phyloP scores from a whole-genome alignment of 2,329 filamentous ascomycete species.

The Pseudogymnoascus sp. region DNA sequence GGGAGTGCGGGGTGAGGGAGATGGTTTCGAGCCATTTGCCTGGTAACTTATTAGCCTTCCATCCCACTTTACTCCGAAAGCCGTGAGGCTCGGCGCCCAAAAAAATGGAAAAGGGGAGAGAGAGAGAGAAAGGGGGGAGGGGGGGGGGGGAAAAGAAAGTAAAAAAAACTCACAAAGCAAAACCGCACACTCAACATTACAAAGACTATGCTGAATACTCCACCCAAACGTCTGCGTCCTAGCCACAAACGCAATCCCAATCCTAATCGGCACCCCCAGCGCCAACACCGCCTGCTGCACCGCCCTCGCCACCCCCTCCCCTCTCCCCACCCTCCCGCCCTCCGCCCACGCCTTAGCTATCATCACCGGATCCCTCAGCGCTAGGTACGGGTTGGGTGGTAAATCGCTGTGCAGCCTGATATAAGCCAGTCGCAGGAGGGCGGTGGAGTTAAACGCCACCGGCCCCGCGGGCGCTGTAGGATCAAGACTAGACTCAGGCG shows the following conservation, averaged over 20 bases:
- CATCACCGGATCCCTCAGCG: conserved; percentile 52
- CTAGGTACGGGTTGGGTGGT: conserved; percentile 51
- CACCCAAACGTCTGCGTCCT: conserved; percentile 52
- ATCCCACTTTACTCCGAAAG: too few relatives aligned
- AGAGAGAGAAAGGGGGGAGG: background rate
- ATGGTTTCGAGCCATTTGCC: conserved; percentile 43
- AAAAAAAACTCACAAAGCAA: conserved; percentile 46
- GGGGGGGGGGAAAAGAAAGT: background rate
- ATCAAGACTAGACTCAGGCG: conserved; percentile 28
- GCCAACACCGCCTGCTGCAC: conserved; percentile 62
- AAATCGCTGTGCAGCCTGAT: conserved; percentile 60
- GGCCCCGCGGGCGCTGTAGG: conserved; percentile 49
- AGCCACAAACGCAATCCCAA: conserved; percentile 53
- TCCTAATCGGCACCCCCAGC: conserved; percentile 56
- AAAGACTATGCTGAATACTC: conserved; percentile 55
- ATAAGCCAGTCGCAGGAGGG: conserved; percentile 50
- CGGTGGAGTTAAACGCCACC: conserved; percentile 58
- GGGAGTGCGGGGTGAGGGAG: conserved; percentile 39
- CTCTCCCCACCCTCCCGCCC: conserved; percentile 50
- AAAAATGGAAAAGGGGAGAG: background rate
- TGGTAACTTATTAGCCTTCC: background rate
- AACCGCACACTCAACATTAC: conserved; percentile 53
- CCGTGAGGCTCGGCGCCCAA: too few relatives aligned
- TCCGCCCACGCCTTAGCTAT: conserved; percentile 53
- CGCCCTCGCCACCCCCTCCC: conserved; percentile 50